Percentiles rank a stretch among this genome's conserved stretches.
phyloP scores from a whole-genome alignment of 495 filamentous ascomycete species.

The Cladorrhinum samala region DNA sequence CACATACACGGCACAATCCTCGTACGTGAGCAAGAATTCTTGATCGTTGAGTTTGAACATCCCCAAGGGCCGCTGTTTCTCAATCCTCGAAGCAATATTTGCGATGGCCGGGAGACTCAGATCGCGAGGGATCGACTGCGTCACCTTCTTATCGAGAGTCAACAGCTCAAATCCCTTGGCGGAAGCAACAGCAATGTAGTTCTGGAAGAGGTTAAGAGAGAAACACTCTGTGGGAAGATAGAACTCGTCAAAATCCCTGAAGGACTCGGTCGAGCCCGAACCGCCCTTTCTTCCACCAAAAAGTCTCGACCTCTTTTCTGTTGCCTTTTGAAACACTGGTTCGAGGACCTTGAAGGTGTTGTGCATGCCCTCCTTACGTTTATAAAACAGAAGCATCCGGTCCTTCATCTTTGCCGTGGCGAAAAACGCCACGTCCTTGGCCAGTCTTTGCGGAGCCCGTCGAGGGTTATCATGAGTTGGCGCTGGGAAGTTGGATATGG shows the following conservation, averaged over 20 bases:
- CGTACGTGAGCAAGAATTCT: constrained; percentile 91
- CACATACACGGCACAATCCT: constrained; percentile 93
- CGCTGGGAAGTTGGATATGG: constrained; percentile 56
- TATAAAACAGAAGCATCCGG: constrained; percentile 87
- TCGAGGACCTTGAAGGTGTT: constrained; percentile 96
- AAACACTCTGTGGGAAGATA: constrained; percentile 97
- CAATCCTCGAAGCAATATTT: constrained; percentile 74
- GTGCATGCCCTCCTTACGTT: constrained; percentile 84
- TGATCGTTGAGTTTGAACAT: constrained; percentile 94
- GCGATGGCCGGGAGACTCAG: constrained; percentile 66
- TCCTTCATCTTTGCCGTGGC: constrained; percentile 96
- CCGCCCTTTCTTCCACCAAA: constrained; percentile 47
- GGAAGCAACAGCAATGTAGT: constrained; percentile 83
- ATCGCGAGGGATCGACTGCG: constrained; percentile 78
- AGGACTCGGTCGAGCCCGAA: constrained; percentile 80
- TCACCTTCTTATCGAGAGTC: constrained; percentile 91
- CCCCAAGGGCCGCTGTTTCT: constrained; percentile 74
- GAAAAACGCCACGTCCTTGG: constrained; percentile 93
- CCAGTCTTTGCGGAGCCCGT: constrained; percentile 84
- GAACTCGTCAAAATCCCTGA: constrained; percentile 97
- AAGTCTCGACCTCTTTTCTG: constrained; percentile 67
- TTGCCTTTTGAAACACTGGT: constrained; percentile 83
- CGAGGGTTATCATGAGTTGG: constrained; percentile 58
- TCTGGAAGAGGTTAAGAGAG: constrained; percentile 92
- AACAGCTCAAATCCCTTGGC: constrained; percentile 92